Base-by-base conservation (phyloP, 179 eudicot species). In the Camellia oleifera region DNA sequence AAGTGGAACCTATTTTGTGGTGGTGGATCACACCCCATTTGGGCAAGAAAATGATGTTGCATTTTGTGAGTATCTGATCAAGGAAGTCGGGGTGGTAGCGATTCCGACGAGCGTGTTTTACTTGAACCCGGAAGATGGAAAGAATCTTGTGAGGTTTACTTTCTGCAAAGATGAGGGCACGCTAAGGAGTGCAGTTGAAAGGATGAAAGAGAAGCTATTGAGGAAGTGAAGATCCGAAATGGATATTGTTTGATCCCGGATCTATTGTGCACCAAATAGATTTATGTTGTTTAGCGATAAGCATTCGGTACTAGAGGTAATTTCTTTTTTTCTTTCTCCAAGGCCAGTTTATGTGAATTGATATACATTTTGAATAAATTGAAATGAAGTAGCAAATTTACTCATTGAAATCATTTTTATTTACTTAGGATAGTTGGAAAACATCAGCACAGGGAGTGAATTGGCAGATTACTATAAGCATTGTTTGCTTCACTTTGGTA, bases 1-100 rank as follows among this genome's bases (percentile, higher is more conserved):
- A 4, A 94, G 99, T 60, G 99, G 99, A 74, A 96, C 99, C 79
- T 96, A 94, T 88, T 96, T 96, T 77, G 93, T 94, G 75, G 86
- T 94, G 69, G 99, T 92, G 50, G 99, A 96, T 80, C 98, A 96
- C 82, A 92, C 98, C 58, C 97, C 93, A 0, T 96, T 92, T 15
- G 97, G 98, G 58, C 87, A 83, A 72, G 92, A 90, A 75, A 90
- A 92, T 74, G 99, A 96, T 61, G 72, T 96, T 2, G 89, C 93
- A 1, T 96, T 96, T 75, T 96, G 99, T 50, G 97, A 96, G 81
- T 94, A 92, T 85, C 78, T 96, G 83, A 96, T 96, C 76, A 91
- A 92, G 87, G 98, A 92, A 83, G 92, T 96, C 12, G 99, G 99
- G 6, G 99, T 96, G 56, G 99, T 92, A 17, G 98, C 99, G 0